These are phyloP conservation scores for Mycena indigotica DNA, from an alignment of 768 basidiomycete genomes.

Conservation along the genomic window DNA sequence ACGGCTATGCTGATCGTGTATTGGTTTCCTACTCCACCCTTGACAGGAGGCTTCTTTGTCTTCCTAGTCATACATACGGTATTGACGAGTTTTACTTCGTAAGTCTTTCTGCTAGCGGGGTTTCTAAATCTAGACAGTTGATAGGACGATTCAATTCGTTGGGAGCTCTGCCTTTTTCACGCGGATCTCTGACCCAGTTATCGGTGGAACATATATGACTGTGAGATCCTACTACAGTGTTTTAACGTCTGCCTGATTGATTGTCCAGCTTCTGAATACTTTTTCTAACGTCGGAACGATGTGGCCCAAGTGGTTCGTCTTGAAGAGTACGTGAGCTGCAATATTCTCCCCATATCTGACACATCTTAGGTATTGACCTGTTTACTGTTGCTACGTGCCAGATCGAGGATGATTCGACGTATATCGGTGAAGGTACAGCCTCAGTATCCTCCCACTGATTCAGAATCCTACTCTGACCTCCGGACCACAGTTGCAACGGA, in stretches of 20 bases:
- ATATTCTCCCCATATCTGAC: not conserved
- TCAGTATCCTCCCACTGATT: not conserved
- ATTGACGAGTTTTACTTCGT: constrained; percentile 83
- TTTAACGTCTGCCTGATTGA: constrained; percentile 7
- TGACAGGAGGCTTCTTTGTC: constrained; percentile 73
- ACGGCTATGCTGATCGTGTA: constrained; percentile 77
- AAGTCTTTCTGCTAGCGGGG: constrained; percentile 30
- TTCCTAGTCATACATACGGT: constrained; percentile 83
- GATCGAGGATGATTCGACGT: constrained; percentile 56
- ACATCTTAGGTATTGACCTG: constrained; percentile 71
- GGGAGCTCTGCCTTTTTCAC: constrained; percentile 99
- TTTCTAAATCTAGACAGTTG: not conserved
- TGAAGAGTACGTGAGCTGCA: constrained; percentile 61
- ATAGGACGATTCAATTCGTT: constrained; percentile 94
- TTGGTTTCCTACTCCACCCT: constrained; percentile 79
- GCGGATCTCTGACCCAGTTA: constrained; percentile 92
- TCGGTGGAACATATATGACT: constrained; percentile 99
- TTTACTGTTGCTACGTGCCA: constrained; percentile 86
- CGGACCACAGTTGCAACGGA: constrained; percentile 68
- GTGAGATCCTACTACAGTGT: constrained; percentile 46
- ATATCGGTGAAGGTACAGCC: constrained; percentile 56
- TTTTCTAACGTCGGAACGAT: constrained; percentile 97
- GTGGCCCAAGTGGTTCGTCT: constrained; percentile 95
- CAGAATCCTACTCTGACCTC: too few relatives aligned
- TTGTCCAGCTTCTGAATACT: constrained; percentile 82